phyloP scores from a whole-genome alignment of 257 asterid genomes.

The Mitragyna speciosa region DNA sequence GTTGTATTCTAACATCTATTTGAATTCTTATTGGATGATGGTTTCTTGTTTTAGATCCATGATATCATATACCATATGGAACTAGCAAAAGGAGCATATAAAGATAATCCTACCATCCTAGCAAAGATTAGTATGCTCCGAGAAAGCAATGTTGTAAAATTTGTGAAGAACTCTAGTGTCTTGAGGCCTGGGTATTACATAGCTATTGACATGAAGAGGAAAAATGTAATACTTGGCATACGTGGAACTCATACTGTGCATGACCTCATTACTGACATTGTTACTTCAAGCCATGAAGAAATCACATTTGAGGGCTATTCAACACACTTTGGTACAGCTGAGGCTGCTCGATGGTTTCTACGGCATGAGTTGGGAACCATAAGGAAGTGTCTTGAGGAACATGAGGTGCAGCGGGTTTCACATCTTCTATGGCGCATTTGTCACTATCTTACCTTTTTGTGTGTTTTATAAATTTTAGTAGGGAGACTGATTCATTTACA shows the following conservation, averaged over 20 bases:
- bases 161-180: slow-evolving; percentile 65
- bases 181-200: slow-evolving; percentile 91
- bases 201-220: slow-evolving; percentile 71
- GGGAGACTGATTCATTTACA: slow-evolving; percentile 61
- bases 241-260: slow-evolving; percentile 93
- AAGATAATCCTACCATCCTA: slow-evolving; percentile 57
- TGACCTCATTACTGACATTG: slow-evolving; percentile 80
- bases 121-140: slow-evolving; percentile 87
- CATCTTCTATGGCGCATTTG: slow-evolving; percentile 5
- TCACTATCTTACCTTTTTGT: slow-evolving; percentile 7
- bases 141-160: slow-evolving; percentile 70
- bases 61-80: slow-evolving; percentile 86
- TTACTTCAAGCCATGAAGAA: slow-evolving; percentile 84
- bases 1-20: not conserved
- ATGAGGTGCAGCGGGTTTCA: slow-evolving; percentile 51
- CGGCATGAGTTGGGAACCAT: slow-evolving; percentile 66
- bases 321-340: slow-evolving; percentile 88
- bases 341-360: slow-evolving; percentile 96
- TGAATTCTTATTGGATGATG: slow-evolving; percentile 8
- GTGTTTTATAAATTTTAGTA: slow-evolving; percentile 3
- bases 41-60: slow-evolving; percentile 56
- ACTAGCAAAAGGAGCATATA: slow-evolving; percentile 85
- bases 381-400: slow-evolving; percentile 66
- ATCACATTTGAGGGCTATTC: slow-evolving; percentile 75
- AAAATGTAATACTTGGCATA: slow-evolving; percentile 78